Evolutionary conservation across 345 rosid genomes (phyloP).

Genomic region (Corymbia maculata): DNA sequence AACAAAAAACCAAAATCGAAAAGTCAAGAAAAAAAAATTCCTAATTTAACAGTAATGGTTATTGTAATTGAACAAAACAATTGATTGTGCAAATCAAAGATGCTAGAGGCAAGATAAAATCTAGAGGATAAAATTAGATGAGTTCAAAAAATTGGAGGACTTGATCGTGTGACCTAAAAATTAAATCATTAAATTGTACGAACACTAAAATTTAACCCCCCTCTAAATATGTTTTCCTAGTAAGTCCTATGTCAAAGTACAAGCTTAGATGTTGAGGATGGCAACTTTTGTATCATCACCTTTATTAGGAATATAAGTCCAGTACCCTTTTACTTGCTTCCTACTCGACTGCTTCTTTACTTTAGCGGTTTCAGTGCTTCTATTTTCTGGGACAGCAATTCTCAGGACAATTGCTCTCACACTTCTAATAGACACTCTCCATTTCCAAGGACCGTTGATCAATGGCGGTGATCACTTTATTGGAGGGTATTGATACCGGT

Average conservation of each 20-base stretch:
- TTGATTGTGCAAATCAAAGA: neutral
- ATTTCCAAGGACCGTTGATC: neutral
- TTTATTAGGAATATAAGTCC: neutral
- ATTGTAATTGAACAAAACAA: neutral
- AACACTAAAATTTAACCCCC: neutral
- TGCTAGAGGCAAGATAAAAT: neutral
- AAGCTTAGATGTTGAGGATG: neutral
- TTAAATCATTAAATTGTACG: neutral
- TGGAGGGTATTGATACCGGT: neutral
- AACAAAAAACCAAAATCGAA: neutral
- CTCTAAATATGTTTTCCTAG: neutral
- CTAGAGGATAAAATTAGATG: neutral
- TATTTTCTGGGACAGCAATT: neutral
- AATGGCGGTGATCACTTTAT: neutral
- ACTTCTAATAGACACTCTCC: neutral
- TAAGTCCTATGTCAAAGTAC: neutral
- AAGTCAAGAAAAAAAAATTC: neutral
- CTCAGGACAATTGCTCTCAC: neutral
- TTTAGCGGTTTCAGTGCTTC: neutral
- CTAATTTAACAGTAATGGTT: neutral
- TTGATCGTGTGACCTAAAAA: neutral
- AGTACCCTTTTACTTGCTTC: neutral
- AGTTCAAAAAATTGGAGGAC: neutral
- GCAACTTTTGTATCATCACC: neutral
- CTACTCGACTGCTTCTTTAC: neutral